Percentiles rank a stretch among this genome's conserved stretches.
phyloP scores from a whole-genome alignment of 192 early-diverging fungal species.

The Martensiomyces pterosporus region DNA sequence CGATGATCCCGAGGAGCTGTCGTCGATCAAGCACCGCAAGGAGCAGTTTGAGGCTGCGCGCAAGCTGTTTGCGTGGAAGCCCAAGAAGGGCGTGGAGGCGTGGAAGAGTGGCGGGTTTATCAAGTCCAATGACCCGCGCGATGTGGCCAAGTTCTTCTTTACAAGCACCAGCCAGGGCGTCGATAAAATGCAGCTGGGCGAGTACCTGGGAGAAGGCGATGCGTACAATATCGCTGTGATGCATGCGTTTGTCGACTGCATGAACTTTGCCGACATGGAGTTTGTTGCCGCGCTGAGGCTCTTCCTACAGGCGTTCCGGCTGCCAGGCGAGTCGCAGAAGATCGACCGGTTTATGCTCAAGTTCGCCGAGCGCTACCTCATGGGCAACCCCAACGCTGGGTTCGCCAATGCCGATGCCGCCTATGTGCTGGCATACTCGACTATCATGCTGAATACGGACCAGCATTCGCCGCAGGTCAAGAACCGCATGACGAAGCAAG shows the following conservation, averaged over 20 bases:
- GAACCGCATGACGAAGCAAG: slow-evolving; percentile 76
- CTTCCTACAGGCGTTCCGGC: slow-evolving; percentile 84
- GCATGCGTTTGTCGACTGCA: slow-evolving; percentile 94
- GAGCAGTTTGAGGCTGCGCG: slow-evolving; percentile 75
- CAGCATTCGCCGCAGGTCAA: slow-evolving; percentile 83
- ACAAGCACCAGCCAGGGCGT: slow-evolving; percentile 63
- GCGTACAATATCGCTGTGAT: slow-evolving; percentile 88
- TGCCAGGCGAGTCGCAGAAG: slow-evolving; percentile 93
- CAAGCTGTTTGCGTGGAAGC: slow-evolving; percentile 81
- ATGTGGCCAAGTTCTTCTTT: slow-evolving; percentile 73
- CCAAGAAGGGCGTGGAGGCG: slow-evolving; percentile 82
- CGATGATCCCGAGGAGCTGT: slow-evolving; percentile 86
- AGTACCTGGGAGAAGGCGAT: slow-evolving; percentile 92
- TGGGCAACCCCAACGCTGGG: slow-evolving; percentile 67
- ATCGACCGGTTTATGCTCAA: slow-evolving; percentile 98
- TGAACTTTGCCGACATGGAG: slow-evolving; percentile 68
- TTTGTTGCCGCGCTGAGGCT: slow-evolving; percentile 79
- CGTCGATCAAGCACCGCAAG: slow-evolving; percentile 79
- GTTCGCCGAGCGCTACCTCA: slow-evolving; percentile 88
- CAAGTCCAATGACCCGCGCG: slow-evolving; percentile 58
- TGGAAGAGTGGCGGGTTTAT: slow-evolving; percentile 68
- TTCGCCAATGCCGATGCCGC: slow-evolving; percentile 93
- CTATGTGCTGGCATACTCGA: slow-evolving; percentile 89
- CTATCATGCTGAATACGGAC: slow-evolving; percentile 94
- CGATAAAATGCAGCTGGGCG: slow-evolving; percentile 85